Base-by-base conservation (phyloP, 495 filamentous ascomycete genomes). In the Aspergillus haitiensis region DNA sequence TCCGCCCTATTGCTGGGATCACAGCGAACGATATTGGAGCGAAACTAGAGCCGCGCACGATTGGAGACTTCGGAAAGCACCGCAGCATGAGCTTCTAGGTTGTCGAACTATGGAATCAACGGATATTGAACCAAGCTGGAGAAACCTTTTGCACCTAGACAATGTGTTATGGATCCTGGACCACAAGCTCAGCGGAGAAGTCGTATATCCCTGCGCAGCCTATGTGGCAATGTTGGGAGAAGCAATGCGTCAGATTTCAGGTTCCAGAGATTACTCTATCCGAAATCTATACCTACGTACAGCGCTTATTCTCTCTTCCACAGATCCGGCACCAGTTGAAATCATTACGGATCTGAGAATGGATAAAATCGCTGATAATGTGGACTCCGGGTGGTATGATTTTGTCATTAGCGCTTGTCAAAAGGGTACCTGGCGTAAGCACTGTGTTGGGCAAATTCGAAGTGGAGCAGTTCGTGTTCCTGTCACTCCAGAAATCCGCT, bases 121-220 rank as follows among this genome's bases (percentile, higher is more conserved):
- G 1, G 71, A 78, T 33, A 71, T 80, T 7, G 58, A 84, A 0
- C 81, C 81, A 49, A 80, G 81, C 0, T 84, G 80, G 80, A 68
- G 79, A 33, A 81, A 80, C 57, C 49, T 80, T 0, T 34, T 85
- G 7, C 58, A 64, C 7, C 59, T 75, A 8, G 70, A 78, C 2
- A 67, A 78, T 44, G 64, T 75, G 12, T 74, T 74, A 1, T 83
- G 81, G 81, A 58, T 82, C 6, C 51, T 54, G 18, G 79, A 81
- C 32, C 80, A 82, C 59, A 65, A 63, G 27, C 54, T 83, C 5
- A 35, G 42, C 7, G 42, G 42, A 1, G 67, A 75, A 31, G 64
- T 76, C 7, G 62, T 81, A 6, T 84, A 81, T 59, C 81, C 80
- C 5, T 36, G 40, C 27, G 77, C 81, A 34, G 79, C 72, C 0